These are phyloP conservation scores for Anastatica hierochuntica DNA, from an alignment of 345 rosid genomes.

Conservation along the genomic window DNA sequence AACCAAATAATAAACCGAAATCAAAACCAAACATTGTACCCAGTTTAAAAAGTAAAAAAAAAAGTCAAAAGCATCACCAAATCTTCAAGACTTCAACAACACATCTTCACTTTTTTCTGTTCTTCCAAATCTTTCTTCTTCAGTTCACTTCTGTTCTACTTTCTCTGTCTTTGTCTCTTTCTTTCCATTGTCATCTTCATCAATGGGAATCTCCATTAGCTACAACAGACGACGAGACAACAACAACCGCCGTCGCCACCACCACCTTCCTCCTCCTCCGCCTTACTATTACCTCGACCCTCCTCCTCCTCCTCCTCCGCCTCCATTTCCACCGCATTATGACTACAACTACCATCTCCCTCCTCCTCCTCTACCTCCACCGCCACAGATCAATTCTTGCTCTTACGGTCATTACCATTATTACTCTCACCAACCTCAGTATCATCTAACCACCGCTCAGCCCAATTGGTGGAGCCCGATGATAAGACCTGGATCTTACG, in stretches of 20 bases:
- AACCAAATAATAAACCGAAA: background rate
- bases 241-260: conserved; percentile 25
- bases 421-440: conserved; percentile 34
- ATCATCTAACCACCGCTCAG: conserved; percentile 41
- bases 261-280: conserved; percentile 33
- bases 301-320: conserved; percentile 28
- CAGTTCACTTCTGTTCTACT: background rate
- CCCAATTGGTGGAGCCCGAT: conserved; percentile 41
- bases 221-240: conserved; percentile 52
- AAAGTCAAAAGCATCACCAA: background rate
- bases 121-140: conserved; percentile 1
- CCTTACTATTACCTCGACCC: conserved; percentile 30
- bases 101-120: background rate
- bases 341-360: conserved; percentile 13
- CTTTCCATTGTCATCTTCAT: background rate
- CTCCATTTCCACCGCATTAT: conserved; percentile 29
- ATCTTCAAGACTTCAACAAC: background rate
- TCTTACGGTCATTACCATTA: conserved; percentile 37
- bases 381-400: conserved; percentile 30
- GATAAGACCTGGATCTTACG: conserved; percentile 24
- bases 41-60: background rate
- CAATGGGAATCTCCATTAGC: conserved; percentile 66
- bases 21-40: background rate
- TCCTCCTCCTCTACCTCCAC: conserved; percentile 36
- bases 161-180: conserved; percentile 7